Evolutionary conservation across 108 stramenopile species (phyloP).

Genomic region (Cyclotella cryptica): DNA sequence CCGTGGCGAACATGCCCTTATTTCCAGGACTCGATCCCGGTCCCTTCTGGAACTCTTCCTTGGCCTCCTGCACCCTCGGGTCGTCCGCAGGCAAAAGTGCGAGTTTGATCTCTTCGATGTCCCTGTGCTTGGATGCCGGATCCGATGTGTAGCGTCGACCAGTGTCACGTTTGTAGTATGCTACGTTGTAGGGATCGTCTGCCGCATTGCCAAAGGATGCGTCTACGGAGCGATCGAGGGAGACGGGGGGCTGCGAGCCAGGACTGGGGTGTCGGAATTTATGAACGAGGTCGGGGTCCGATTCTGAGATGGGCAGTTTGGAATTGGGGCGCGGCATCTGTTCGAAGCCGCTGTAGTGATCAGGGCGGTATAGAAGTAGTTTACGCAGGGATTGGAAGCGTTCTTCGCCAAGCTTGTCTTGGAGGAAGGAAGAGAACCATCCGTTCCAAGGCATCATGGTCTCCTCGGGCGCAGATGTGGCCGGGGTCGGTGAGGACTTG

Average conservation of each 20-base stretch:
- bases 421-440: slow-evolving; percentile 73
- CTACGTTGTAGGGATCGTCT: slow-evolving; percentile 83
- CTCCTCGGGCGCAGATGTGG: slow-evolving; percentile 50
- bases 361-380: slow-evolving; percentile 69
- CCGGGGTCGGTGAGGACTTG: slow-evolving; percentile 29
- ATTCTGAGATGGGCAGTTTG: slow-evolving; percentile 58
- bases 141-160: slow-evolving; percentile 73
- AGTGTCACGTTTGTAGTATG: slow-evolving; percentile 88
- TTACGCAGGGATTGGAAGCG: slow-evolving; percentile 58
- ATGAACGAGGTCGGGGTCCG: slow-evolving; percentile 56
- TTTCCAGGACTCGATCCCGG: slow-evolving; percentile 79
- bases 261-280: slow-evolving; percentile 83
- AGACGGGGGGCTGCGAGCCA: slow-evolving; percentile 76
- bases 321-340: slow-evolving; percentile 65
- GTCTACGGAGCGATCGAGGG: slow-evolving; percentile 47
- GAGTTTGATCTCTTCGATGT: slow-evolving; percentile 74
- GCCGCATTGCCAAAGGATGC: slow-evolving; percentile 55
- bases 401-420: slow-evolving; percentile 67
- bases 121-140: slow-evolving; percentile 55
- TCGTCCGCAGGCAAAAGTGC: slow-evolving; percentile 74
- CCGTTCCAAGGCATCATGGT: slow-evolving; percentile 91
- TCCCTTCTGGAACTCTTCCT: slow-evolving; percentile 69
- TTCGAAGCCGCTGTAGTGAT: slow-evolving; percentile 65
- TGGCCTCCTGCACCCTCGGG: slow-evolving; percentile 66
- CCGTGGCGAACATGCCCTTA: slow-evolving; percentile 86